Evolutionary conservation across 108 stramenopile genomes (phyloP).

Genomic region (Cyclotella choctawhatcheeana): DNA sequence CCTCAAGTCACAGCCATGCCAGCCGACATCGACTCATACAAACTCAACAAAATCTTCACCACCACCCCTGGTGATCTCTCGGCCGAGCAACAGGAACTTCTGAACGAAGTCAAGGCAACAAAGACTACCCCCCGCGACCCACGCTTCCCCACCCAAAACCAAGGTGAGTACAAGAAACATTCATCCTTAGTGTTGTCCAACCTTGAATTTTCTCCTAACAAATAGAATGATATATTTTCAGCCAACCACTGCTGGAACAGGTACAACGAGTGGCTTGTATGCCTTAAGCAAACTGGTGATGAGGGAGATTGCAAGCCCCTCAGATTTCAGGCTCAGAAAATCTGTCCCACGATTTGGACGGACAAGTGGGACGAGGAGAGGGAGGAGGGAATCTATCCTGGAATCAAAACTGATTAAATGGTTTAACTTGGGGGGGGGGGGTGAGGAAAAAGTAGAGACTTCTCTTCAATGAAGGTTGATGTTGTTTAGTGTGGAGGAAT

Average conservation of each 20-base stretch:
- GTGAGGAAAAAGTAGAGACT: no score
- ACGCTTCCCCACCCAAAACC: conserved; percentile 89
- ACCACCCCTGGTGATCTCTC: conserved; percentile 71
- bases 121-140: conserved; percentile 91
- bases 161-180: no score
- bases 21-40: conserved; percentile 51
- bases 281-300: conserved; percentile 86
- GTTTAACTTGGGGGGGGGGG: no score
- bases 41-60: conserved; percentile 63
- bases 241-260: conserved; percentile 95
- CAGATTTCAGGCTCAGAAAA: conserved; percentile 71
- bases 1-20: conserved; percentile 1
- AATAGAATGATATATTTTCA: no score
- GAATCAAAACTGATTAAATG: conserved; percentile 49
- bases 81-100: conserved; percentile 77
- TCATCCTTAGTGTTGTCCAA: no score
- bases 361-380: conserved; percentile 93
- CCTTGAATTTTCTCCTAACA: no score
- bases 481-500: no score
- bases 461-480: no score
- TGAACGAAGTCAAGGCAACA: conserved; percentile 79
- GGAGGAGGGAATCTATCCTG: conserved; percentile 73
- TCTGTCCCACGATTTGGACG: conserved; percentile 87
- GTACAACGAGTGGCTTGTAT: conserved; percentile 96
- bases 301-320: conserved; percentile 87